Evolutionary conservation across 306 rosid genomes (phyloP), one percentile per base, ranked within the genome.

Genomic region (Cucumis melo): DNA sequence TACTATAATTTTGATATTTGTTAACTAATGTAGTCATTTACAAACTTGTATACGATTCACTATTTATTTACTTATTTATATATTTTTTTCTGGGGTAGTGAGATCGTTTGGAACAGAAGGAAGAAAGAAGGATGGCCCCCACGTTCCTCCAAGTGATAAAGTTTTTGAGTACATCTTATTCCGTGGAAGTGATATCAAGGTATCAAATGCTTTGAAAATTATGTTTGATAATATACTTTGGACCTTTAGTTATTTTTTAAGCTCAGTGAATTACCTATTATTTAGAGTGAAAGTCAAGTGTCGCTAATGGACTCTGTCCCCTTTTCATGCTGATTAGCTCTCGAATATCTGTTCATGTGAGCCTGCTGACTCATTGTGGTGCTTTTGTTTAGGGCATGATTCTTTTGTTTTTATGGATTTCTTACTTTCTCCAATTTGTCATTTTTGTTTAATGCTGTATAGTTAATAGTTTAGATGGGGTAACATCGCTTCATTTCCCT

Each of bases 51-150:
- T 56, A 20, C 29, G 29, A 56, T n/a, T 56, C 62, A 57, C 62
- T 9, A 19, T 55, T 23, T 11, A 23, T 24, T 24, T 24, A 20
- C 3, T 20, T 57, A n/a, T 55, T 58, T 8, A n/a, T n/a, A n/a
- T n/a, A 8, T 8, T 21, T 21, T 58, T 1, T 21, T 58, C 24
- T 14, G 36, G 60, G 64, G 4, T 24, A 63, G 41, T 63, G 44
- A 29, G 93, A 21, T 93, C 98, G 41, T 93, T 91, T 77, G 98
- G 98, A 77, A 91, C 98, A 20, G 98, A 93, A 84, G 98, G 98
- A 71, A 86, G 98, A 79, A 93, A 93, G 79, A 91, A 89, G 73
- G 98, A 93, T 77, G 98, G 98, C 38, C 94, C 78, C 24, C 96
- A 90, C 81, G 84, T 93, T 75, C 93, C 91, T 24, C 90, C 97